Conservation (phyloP, 176 grass and related monocot species). For the Dendrocalamus sinicus region DNA sequence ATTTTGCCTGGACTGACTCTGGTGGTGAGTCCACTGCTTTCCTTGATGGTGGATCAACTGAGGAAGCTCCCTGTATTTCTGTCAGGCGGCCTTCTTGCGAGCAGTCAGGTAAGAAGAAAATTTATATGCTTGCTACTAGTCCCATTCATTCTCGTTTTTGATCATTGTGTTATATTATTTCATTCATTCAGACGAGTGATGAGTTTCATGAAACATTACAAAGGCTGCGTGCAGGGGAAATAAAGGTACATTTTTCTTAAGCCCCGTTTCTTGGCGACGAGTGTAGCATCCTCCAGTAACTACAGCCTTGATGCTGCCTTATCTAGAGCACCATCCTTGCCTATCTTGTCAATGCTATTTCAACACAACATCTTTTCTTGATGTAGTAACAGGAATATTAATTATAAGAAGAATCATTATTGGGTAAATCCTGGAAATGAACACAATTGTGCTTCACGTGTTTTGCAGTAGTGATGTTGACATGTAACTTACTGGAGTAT, state of each 20-base stretch:
- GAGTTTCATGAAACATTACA: conserved; percentile 75
- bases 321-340: not conserved
- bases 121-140: conserved; percentile 25
- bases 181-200: conserved; percentile 57
- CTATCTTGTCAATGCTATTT: conserved; percentile 7
- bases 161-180: conserved; percentile 39
- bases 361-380: not conserved
- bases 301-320: conserved; percentile 9
- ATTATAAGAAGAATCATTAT: not conserved
- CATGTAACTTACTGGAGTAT: not conserved
- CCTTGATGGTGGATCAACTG: conserved; percentile 95
- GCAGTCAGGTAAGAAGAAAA: conserved; percentile 70
- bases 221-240: conserved; percentile 69
- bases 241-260: conserved; percentile 69
- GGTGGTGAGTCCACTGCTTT: conserved; percentile 92
- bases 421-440: conserved; percentile 25
- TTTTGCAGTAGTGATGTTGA: conserved; percentile 9
- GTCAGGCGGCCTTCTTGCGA: conserved; percentile 82
- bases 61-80: conserved; percentile 89
- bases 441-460: conserved; percentile 8
- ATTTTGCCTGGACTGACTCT: conserved; percentile 84
- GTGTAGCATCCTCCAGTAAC: conserved; percentile 6
- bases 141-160: conserved; percentile 1
- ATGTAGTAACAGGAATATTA: not conserved
- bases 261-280: not conserved